These are phyloP conservation scores for Racocetra persica DNA, from an alignment of 371 early-diverging fungal genomes.

Conservation along the genomic window DNA sequence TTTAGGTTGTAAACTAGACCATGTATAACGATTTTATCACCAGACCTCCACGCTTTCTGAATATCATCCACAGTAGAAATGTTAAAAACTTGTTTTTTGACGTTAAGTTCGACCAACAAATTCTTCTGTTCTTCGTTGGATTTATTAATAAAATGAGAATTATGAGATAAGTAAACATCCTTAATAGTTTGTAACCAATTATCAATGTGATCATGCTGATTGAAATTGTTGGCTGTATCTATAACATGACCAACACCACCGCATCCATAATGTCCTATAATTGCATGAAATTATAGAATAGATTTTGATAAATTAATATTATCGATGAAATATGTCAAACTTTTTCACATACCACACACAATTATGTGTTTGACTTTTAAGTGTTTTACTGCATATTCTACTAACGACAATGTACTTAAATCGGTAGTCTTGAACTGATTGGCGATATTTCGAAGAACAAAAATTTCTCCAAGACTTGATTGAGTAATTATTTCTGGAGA, in stretches of 20 bases:
- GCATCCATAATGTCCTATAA: conserved; percentile 80
- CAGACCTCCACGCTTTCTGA: conserved; percentile 76
- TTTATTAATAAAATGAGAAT: conserved; percentile 58
- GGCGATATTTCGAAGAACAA: conserved; percentile 96
- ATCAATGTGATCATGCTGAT: conserved; percentile 82
- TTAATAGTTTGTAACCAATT: conserved; percentile 86
- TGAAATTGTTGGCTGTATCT: conserved; percentile 60
- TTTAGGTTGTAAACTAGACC: no score
- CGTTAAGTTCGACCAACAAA: conserved; percentile 78
- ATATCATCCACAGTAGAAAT: conserved; percentile 79
- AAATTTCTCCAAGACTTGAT: conserved; percentile 84
- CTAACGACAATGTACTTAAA: conserved; percentile 78
- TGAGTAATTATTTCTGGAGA: conserved; percentile 64
- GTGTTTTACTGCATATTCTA: conserved; percentile 92
- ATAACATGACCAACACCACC: conserved; percentile 94
- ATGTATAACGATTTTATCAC: no score
- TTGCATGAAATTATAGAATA: background rate
- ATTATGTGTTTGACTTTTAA: conserved; percentile 92
- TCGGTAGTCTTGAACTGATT: conserved; percentile 85
- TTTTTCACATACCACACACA: conserved; percentile 74
- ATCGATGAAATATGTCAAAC: background rate
- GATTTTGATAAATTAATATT: background rate
- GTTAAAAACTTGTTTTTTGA: conserved; percentile 73
- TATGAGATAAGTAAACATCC: conserved; percentile 71
- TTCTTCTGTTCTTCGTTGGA: conserved; percentile 48